phyloP scores from a whole-genome alignment of 805 yeast genomes.

The Candida stauntonica region DNA sequence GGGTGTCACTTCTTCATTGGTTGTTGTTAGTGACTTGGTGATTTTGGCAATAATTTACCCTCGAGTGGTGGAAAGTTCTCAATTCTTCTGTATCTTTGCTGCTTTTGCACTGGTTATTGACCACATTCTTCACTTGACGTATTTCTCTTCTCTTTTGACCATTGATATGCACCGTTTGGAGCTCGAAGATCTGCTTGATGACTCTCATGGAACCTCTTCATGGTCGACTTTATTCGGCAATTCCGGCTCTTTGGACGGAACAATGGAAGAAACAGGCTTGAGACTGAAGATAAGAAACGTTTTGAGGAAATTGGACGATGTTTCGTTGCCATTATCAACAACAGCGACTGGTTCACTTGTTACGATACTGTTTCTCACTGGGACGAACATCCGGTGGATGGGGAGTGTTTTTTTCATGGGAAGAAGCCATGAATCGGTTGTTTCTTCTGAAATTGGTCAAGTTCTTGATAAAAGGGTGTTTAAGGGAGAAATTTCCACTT shows the following conservation, averaged over 20 bases:
- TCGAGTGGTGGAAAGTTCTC: constrained; percentile 30
- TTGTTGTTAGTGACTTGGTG: constrained; percentile 28
- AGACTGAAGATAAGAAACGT: background rate
- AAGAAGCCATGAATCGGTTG: background rate
- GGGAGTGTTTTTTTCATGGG: constrained; percentile 8
- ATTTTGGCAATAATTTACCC: constrained; percentile 28
- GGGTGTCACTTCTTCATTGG: constrained; percentile 36
- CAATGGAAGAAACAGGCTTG: background rate
- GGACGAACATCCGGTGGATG: constrained; percentile 34
- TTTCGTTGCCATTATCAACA: constrained; percentile 33
- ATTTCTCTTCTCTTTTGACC: constrained; percentile 57
- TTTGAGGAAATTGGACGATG: constrained; percentile 1
- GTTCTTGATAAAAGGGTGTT: constrained; percentile 19
- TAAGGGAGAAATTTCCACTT: constrained; percentile 16
- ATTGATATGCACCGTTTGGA: constrained; percentile 65
- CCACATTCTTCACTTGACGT: constrained; percentile 58
- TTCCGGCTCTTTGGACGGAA: constrained; percentile 8
- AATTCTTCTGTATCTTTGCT: constrained; percentile 42
- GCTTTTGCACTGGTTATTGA: constrained; percentile 50
- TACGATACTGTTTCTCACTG: constrained; percentile 26
- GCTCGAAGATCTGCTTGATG: constrained; percentile 45
- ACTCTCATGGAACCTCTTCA: constrained; percentile 3
- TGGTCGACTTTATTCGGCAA: constrained; percentile 7
- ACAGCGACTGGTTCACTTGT: constrained; percentile 30
- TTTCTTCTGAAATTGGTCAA: constrained; percentile 7